Evolutionary conservation across 306 rosid genomes (phyloP).

Genomic region (Prunus dulcis): DNA sequence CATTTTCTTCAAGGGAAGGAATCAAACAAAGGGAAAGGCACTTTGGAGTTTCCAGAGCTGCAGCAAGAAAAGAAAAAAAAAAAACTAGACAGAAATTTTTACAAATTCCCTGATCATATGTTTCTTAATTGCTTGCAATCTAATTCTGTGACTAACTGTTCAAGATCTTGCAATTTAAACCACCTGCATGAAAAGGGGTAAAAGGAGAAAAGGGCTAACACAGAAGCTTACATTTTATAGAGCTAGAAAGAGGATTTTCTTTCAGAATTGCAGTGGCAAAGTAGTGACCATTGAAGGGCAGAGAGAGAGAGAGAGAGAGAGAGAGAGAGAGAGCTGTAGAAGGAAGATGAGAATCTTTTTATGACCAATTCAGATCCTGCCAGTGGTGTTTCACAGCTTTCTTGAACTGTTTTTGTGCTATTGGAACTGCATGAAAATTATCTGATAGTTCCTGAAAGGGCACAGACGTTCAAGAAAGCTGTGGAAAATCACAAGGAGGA

Average conservation of each 20-base stretch:
- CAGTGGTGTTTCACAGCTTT: conserved; percentile 46
- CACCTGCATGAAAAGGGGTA: neutral
- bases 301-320: neutral
- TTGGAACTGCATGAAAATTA: conserved; percentile 16
- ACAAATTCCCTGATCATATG: neutral
- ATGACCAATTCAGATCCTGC: conserved; percentile 31
- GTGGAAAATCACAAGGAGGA: conserved; percentile 64
- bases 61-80: too few species aligned
- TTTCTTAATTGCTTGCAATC: neutral
- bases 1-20: neutral
- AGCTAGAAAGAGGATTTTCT: neutral
- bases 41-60: neutral
- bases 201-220: neutral
- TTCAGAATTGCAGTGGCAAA: neutral
- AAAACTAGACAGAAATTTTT: neutral
- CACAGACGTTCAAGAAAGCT: conserved; percentile 69
- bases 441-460: conserved; percentile 1
- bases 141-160: neutral
- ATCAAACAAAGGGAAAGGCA: conserved; percentile 5
- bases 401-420: conserved; percentile 38
- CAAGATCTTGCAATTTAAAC: neutral
- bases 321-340: neutral
- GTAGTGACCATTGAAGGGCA: neutral
- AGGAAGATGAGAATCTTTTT: neutral
- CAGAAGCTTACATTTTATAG: neutral